Conservation (phyloP, 805 yeast species). For the Candida odintsovae region DNA sequence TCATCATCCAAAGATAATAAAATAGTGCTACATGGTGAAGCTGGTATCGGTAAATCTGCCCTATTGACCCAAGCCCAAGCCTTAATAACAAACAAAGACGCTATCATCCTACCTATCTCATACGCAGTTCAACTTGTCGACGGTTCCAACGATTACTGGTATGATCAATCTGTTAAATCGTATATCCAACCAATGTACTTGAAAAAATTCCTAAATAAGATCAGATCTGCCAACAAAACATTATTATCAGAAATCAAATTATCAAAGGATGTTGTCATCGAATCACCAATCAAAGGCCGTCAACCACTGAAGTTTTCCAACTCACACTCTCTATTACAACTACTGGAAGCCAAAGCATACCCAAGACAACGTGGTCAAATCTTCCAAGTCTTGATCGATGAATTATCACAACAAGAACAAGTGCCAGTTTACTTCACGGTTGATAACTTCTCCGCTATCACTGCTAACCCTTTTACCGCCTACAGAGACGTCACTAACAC, state of each 20-base stretch:
- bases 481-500: conserved; percentile 55
- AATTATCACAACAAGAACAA: conserved; percentile 43
- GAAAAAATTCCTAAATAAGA: conserved; percentile 50
- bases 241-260: conserved; percentile 31
- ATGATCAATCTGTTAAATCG: conserved; percentile 38
- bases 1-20: conserved; percentile 39
- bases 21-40: conserved; percentile 55
- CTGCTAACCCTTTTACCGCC: conserved; percentile 47
- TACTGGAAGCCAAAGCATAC: conserved; percentile 32
- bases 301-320: conserved; percentile 24
- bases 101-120: conserved; percentile 58
- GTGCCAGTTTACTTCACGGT: conserved; percentile 63
- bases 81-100: conserved; percentile 36
- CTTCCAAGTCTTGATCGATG: conserved; percentile 49
- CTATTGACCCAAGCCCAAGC: conserved; percentile 65
- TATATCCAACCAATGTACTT: conserved; percentile 80
- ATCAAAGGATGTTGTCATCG: conserved; percentile 28
- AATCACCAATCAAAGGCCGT: conserved; percentile 28
- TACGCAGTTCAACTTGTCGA: conserved; percentile 56
- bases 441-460: conserved; percentile 66
- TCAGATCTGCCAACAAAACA: conserved; percentile 39
- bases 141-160: conserved; percentile 67
- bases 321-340: conserved; percentile 37
- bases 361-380: conserved; percentile 37
- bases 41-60: conserved; percentile 79